Conservation (phyloP, 805 yeast genomes). For the Brettanomyces nanus region DNA sequence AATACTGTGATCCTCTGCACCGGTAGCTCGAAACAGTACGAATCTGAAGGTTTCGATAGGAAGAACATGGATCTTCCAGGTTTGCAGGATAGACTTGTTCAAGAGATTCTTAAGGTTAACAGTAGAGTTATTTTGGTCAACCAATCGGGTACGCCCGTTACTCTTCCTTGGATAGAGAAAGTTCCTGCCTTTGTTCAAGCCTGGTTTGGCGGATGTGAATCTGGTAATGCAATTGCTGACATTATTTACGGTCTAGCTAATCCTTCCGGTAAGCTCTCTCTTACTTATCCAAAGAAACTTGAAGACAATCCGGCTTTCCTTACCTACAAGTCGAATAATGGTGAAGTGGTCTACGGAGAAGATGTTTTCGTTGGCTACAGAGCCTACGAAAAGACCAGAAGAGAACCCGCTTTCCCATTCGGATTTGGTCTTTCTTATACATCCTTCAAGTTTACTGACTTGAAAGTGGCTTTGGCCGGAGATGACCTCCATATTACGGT, state of each 20-base stretch:
- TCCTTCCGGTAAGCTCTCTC: conserved; percentile 52
- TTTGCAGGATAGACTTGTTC: conserved; percentile 35
- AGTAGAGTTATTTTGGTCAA: conserved; percentile 44
- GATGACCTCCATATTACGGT: conserved; percentile 25
- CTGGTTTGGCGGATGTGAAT: conserved; percentile 51
- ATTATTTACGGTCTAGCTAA: conserved; percentile 50
- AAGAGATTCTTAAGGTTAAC: conserved; percentile 37
- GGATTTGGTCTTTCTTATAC: conserved; percentile 60
- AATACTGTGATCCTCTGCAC: conserved; percentile 46
- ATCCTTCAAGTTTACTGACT: conserved; percentile 33
- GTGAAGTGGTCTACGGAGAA: conserved; percentile 53
- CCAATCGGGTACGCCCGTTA: conserved; percentile 57
- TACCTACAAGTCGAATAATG: conserved; percentile 42
- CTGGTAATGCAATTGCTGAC: conserved; percentile 53
- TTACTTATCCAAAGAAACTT: conserved; percentile 43
- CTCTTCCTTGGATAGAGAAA: conserved; percentile 42
- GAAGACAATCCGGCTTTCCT: conserved; percentile 52
- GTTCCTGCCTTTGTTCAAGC: conserved; percentile 41
- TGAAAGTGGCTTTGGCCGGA: conserved; percentile 25
- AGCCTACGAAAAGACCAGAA: conserved; percentile 45
- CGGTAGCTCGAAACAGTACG: conserved; percentile 50
- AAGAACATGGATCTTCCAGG: conserved; percentile 43
- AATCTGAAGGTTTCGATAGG: conserved; percentile 54
- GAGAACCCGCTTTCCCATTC: conserved; percentile 47
- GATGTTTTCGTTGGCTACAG: conserved; percentile 59